Conservation (phyloP, 2,329 filamentous ascomycete species). For the Cercospora nicotianae region DNA sequence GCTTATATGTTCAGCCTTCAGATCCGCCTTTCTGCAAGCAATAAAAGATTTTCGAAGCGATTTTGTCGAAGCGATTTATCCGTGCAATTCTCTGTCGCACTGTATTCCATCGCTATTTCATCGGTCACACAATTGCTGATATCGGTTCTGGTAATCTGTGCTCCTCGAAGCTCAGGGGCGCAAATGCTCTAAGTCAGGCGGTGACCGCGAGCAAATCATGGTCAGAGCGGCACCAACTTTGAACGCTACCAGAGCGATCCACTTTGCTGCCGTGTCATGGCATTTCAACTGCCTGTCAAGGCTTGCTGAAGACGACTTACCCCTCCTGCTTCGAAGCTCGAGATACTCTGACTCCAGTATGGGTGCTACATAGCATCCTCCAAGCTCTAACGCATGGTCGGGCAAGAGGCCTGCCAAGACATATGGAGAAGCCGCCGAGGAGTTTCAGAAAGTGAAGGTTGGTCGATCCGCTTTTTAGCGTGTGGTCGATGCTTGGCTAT, state of each 20-base stretch:
- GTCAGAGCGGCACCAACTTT: background rate
- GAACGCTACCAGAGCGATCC: background rate
- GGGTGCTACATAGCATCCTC: background rate
- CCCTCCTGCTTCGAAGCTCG: background rate
- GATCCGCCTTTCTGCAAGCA: background rate
- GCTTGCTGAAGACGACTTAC: background rate
- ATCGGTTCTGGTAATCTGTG: background rate
- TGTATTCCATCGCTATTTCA: background rate
- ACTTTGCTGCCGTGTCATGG: background rate
- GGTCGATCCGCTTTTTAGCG: background rate
- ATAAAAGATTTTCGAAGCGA: background rate
- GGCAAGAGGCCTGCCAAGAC: background rate
- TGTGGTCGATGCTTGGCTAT: background rate
- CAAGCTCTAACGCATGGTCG: background rate
- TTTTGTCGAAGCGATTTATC: background rate
- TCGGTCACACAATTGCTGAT: background rate
- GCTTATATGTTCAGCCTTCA: background rate
- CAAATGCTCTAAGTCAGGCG: background rate
- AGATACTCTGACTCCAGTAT: background rate
- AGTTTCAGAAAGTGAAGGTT: background rate
- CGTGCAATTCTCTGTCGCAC: background rate
- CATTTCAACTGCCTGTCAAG: background rate
- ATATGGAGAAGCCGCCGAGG: background rate
- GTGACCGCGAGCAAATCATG: background rate
- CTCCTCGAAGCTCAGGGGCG: background rate